Conservation (phyloP, 169 alveolate species). For the Amoebophrya sp. region DNA sequence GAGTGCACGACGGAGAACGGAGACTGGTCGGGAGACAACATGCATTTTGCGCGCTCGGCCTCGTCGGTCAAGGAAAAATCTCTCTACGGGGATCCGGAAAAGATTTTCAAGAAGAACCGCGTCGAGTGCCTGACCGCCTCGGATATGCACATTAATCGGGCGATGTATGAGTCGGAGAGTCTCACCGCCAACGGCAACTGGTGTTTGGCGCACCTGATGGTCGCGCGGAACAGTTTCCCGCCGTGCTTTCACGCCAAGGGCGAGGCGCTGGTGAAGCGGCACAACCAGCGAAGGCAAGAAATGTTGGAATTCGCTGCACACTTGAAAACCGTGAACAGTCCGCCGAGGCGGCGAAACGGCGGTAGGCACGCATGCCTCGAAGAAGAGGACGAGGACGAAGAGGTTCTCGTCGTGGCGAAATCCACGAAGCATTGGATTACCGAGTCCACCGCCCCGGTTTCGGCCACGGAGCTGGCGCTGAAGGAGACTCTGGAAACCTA, state of each 20-base stretch:
- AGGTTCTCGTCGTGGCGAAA: not conserved
- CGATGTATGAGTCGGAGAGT: not conserved
- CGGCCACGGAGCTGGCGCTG: not conserved
- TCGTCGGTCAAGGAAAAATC: no score
- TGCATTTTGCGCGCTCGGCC: no score
- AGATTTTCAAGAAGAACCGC: no score
- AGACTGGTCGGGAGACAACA: no score
- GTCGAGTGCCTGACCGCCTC: no score
- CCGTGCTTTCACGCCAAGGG: not conserved
- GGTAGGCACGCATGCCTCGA: not conserved
- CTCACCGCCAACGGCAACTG: not conserved
- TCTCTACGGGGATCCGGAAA: no score
- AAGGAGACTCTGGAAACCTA: not conserved
- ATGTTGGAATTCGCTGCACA: not conserved
- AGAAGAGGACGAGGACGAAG: not conserved
- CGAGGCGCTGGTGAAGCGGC: not conserved
- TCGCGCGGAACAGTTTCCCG: not conserved
- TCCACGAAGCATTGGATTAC: not conserved
- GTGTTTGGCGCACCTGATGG: conserved; percentile 20
- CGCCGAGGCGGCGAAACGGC: not conserved
- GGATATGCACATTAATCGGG: not conserved
- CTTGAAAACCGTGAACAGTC: not conserved
- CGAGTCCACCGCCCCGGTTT: not conserved
- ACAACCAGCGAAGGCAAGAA: not conserved
- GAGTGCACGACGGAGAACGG: no score